Conservation (phyloP, 2,329 filamentous ascomycete genomes). For the Chaetomium strumarium region DNA sequence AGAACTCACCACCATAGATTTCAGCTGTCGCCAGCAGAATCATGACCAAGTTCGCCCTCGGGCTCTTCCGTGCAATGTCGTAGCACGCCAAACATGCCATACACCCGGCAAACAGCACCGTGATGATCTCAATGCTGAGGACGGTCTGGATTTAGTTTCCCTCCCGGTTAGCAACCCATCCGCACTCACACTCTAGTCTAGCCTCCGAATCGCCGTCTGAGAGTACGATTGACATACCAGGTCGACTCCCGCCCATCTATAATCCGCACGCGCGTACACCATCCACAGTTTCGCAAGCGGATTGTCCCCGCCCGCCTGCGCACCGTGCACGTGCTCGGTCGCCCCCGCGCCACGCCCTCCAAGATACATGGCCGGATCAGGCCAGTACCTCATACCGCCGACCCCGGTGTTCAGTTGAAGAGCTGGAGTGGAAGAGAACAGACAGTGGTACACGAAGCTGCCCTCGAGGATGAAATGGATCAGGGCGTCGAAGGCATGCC, state of each 20-base stretch:
- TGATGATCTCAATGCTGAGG: slow-evolving; percentile 59
- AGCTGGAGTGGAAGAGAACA: slow-evolving; percentile 56
- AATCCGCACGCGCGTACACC: slow-evolving; percentile 61
- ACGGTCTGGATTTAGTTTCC: slow-evolving; percentile 40
- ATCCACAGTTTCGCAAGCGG: slow-evolving; percentile 59
- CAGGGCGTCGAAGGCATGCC: slow-evolving; percentile 89
- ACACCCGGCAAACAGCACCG: slow-evolving; percentile 57
- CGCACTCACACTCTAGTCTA: neutral
- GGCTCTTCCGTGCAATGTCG: slow-evolving; percentile 50
- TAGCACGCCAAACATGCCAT: slow-evolving; percentile 56
- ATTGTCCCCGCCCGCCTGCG: slow-evolving; percentile 50
- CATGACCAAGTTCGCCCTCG: slow-evolving; percentile 55
- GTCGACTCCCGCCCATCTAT: slow-evolving; percentile 58
- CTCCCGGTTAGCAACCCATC: no score
- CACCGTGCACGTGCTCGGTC: slow-evolving; percentile 46
- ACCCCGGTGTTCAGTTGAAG: slow-evolving; percentile 24
- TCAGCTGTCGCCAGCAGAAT: slow-evolving; percentile 60
- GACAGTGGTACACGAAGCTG: slow-evolving; percentile 88
- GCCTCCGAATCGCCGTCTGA: neutral
- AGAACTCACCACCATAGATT: slow-evolving; percentile 51
- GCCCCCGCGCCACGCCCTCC: slow-evolving; percentile 32
- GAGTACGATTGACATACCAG: slow-evolving; percentile 35
- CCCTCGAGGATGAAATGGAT: slow-evolving; percentile 91
- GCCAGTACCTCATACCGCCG: slow-evolving; percentile 37
- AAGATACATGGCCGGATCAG: slow-evolving; percentile 46